Evolutionary conservation across 805 yeast species (phyloP).

Genomic region (Pichia occidentalis): DNA sequence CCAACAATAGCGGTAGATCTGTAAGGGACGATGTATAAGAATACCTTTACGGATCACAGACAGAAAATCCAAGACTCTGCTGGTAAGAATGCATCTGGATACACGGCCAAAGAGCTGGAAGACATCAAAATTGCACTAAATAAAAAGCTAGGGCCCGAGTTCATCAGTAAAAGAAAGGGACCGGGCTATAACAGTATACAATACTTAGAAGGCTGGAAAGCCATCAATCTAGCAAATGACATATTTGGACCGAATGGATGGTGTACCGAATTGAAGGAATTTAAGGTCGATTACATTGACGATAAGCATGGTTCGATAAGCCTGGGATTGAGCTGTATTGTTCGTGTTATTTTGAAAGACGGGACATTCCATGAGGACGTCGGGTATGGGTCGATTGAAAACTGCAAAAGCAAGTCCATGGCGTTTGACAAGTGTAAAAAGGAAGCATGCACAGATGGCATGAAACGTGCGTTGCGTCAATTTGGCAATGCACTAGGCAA

Average conservation of each 20-base stretch:
- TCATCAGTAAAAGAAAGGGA: slow-evolving; percentile 67
- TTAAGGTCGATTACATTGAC: slow-evolving; percentile 67
- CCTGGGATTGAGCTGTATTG: slow-evolving; percentile 64
- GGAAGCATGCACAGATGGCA: slow-evolving; percentile 80
- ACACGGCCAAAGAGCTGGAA: slow-evolving; percentile 24
- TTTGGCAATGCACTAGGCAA: slow-evolving; percentile 79
- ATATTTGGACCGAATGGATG: slow-evolving; percentile 82
- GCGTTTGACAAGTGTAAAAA: slow-evolving; percentile 78
- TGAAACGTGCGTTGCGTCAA: slow-evolving; percentile 70
- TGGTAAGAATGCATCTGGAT: slow-evolving; percentile 8
- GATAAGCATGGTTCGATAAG: slow-evolving; percentile 50
- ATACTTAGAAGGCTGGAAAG: slow-evolving; percentile 81
- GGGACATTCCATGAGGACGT: slow-evolving; percentile 77
- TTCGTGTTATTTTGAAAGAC: slow-evolving; percentile 66
- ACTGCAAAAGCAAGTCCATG: slow-evolving; percentile 59
- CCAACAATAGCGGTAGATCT: not conserved
- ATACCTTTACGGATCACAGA: slow-evolving; percentile 8
- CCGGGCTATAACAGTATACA: slow-evolving; percentile 65
- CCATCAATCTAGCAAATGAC: slow-evolving; percentile 70
- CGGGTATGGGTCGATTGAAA: slow-evolving; percentile 72
- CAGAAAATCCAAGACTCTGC: slow-evolving; percentile 6
- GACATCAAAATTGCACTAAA: slow-evolving; percentile 27
- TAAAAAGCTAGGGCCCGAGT: slow-evolving; percentile 64
- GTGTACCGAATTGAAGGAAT: slow-evolving; percentile 62
- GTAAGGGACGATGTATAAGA: slow-evolving; percentile 2